Conservation (phyloP, 2,329 filamentous ascomycete species). For the Phoma sp. region DNA sequence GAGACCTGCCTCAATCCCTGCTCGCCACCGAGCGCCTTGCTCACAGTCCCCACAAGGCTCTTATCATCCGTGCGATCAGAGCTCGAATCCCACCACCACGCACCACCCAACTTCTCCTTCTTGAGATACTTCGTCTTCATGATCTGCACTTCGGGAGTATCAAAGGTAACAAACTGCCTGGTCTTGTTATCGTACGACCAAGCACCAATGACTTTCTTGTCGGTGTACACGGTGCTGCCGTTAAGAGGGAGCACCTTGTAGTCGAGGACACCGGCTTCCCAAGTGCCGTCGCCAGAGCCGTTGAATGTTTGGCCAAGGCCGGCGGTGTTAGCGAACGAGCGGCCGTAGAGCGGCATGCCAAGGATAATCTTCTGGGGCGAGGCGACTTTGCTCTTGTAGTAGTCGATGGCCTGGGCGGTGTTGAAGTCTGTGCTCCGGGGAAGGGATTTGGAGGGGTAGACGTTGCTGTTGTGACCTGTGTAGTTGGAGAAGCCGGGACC, state of each 20-base stretch:
- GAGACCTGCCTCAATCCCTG: conserved; percentile 3
- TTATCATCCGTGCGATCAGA: conserved; percentile 28
- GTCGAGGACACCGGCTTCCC: conserved; percentile 35
- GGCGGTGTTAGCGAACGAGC: conserved; percentile 33
- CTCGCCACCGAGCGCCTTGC: conserved; percentile 24
- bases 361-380: conserved; percentile 32
- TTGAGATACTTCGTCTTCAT: conserved; percentile 35
- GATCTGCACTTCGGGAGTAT: conserved; percentile 31
- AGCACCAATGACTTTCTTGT: conserved; percentile 25
- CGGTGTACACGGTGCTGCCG: conserved; percentile 27
- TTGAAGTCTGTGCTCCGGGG: conserved; percentile 37
- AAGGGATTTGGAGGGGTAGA: conserved; percentile 27
- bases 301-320: conserved; percentile 34
- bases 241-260: conserved; percentile 36
- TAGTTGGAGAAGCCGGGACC: conserved; percentile 75
- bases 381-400: conserved; percentile 32
- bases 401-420: conserved; percentile 32
- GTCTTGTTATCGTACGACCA: conserved; percentile 32
- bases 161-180: conserved; percentile 32
- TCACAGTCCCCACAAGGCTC: conserved; percentile 27
- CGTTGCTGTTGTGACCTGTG: conserved; percentile 58
- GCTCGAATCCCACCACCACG: conserved; percentile 41
- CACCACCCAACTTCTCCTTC: conserved; percentile 34
- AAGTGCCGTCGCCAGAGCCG: conserved; percentile 33
- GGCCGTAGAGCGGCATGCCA: conserved; percentile 41